Evolutionary conservation across 352 stramenopile genomes (phyloP).

Genomic region (Globisporangium paddicum): DNA sequence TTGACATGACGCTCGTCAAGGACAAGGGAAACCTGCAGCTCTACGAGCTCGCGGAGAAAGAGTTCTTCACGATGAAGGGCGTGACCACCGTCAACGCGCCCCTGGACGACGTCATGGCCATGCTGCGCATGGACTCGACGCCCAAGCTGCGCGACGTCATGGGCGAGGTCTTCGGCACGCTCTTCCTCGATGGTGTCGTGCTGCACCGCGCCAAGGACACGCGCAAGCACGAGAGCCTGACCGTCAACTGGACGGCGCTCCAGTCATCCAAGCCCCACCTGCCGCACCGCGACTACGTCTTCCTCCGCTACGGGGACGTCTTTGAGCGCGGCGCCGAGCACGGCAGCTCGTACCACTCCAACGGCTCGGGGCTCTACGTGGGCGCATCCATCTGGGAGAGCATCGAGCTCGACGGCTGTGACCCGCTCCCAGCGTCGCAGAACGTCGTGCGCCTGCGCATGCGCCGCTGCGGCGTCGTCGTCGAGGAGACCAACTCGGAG

Average conservation of each 20-base stretch:
- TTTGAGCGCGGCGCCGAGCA: conserved; percentile 73
- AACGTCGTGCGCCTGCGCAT: conserved; percentile 80
- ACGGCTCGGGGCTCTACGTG: conserved; percentile 61
- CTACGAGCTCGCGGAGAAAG: conserved; percentile 73
- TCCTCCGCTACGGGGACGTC: conserved; percentile 71
- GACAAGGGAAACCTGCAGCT: conserved; percentile 67
- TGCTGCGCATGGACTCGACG: conserved; percentile 73
- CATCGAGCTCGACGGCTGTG: conserved; percentile 76
- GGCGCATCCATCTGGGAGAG: conserved; percentile 82
- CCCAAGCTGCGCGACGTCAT: conserved; percentile 64
- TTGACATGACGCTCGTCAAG: conserved; percentile 76
- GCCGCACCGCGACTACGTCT: conserved; percentile 86
- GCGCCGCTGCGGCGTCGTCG: conserved; percentile 75
- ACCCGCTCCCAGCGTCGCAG: conserved; percentile 60
- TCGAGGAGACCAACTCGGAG: conserved; percentile 64
- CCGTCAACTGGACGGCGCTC: conserved; percentile 79
- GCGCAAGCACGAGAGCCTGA: conserved; percentile 61
- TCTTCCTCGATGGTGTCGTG: conserved; percentile 78
- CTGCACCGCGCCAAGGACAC: conserved; percentile 61
- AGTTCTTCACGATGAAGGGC: conserved; percentile 86
- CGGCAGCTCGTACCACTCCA: conserved; percentile 45
- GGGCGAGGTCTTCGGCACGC: conserved; percentile 77
- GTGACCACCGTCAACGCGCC: conserved; percentile 64
- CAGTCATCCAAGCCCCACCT: conserved; percentile 80
- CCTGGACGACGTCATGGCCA: conserved; percentile 77